Conservation (phyloP, 2,329 filamentous ascomycete species). For the Tolypocladium sp. region DNA sequence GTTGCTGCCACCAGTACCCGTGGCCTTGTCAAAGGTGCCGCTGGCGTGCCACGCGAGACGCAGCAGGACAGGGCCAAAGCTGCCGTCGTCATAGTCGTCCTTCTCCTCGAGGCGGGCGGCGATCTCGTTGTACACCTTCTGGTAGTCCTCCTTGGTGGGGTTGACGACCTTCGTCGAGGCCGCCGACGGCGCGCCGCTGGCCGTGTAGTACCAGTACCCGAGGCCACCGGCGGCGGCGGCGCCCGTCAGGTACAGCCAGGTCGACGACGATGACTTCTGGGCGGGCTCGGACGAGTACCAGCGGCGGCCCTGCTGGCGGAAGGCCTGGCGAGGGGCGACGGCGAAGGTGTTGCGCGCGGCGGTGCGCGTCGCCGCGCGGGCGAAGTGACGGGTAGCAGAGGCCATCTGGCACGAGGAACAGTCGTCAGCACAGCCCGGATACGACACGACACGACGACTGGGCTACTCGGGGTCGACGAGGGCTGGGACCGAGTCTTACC, state of each 20-base stretch:
- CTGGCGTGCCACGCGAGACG: slow-evolving; percentile 90
- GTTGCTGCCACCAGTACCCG: slow-evolving; percentile 85
- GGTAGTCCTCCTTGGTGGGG: slow-evolving; percentile 80
- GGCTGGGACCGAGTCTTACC: neutral
- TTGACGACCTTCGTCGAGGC: slow-evolving; percentile 52
- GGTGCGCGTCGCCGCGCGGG: slow-evolving; percentile 50
- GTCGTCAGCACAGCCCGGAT: slow-evolving; percentile 3
- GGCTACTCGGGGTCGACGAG: too few relatives aligned
- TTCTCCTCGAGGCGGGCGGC: slow-evolving; percentile 74
- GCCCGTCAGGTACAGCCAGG: slow-evolving; percentile 49
- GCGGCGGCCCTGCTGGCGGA: slow-evolving; percentile 67
- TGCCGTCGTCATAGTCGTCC: slow-evolving; percentile 93
- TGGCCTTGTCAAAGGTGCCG: slow-evolving; percentile 85
- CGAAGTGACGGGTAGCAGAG: slow-evolving; percentile 42
- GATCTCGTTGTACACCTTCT: slow-evolving; percentile 87
- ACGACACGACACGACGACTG: neutral
- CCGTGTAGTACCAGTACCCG: slow-evolving; percentile 57
- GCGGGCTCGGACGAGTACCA: slow-evolving; percentile 67
- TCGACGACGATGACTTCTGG: slow-evolving; percentile 38
- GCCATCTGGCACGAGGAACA: slow-evolving; percentile 18
- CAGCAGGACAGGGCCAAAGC: slow-evolving; percentile 85
- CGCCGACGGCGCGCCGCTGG: slow-evolving; percentile 38
- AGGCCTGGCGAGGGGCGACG: slow-evolving; percentile 53
- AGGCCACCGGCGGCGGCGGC: slow-evolving; percentile 52
- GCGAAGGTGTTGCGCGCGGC: slow-evolving; percentile 48